Percentiles rank a stretch among this genome's conserved stretches.
phyloP scores from a whole-genome alignment of 179 eudicot species.

The Carnegiea gigantea region DNA sequence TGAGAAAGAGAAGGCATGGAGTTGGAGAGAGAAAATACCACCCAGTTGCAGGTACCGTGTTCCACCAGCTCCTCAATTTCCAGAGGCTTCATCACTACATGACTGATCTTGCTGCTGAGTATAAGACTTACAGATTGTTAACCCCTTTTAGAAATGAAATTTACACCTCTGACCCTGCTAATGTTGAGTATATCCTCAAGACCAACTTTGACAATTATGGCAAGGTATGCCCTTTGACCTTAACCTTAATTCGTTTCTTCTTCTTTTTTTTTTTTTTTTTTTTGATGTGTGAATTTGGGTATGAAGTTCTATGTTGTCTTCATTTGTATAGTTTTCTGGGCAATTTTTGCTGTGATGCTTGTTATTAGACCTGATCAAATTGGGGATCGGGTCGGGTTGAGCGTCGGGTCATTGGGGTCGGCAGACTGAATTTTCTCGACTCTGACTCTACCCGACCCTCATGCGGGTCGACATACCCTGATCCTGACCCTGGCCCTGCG shows the following conservation, averaged over 20 bases:
- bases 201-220: conserved; percentile 47
- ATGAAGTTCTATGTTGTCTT: background rate
- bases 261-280: background rate
- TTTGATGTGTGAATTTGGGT: background rate
- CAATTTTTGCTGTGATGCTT: background rate
- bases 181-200: conserved; percentile 47
- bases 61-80: conserved; percentile 37
- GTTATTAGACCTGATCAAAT: too few relatives aligned
- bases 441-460: too few relatives aligned
- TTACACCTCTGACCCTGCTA: conserved; percentile 42
- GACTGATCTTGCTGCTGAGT: conserved; percentile 37
- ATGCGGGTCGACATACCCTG: too few relatives aligned
- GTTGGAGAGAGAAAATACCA: conserved; percentile 29
- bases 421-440: too few relatives aligned
- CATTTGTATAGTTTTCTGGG: background rate
- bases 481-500: too few relatives aligned
- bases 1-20: conserved; percentile 1
- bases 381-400: too few relatives aligned
- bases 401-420: too few relatives aligned
- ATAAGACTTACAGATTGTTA: conserved; percentile 39
- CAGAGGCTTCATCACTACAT: conserved; percentile 42
- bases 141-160: conserved; percentile 36
- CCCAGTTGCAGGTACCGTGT: conserved; percentile 38
- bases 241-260: background rate
- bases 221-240: conserved; percentile 34